Evolutionary conservation across 1,284 basidiomycete genomes (phyloP).

Genomic region (Trametes pubescens): DNA sequence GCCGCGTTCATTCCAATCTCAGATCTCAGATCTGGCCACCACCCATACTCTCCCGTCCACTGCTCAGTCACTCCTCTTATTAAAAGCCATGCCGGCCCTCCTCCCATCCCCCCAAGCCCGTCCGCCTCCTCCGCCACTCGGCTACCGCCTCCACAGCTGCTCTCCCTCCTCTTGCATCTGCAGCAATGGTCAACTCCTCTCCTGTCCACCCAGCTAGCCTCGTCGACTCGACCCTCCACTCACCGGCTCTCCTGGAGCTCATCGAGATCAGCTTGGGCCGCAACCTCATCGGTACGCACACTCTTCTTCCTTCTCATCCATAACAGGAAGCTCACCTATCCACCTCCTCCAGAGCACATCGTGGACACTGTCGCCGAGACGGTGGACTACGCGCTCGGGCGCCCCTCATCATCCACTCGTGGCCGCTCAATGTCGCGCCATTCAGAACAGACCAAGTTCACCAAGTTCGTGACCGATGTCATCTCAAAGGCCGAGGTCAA

Average conservation of each 20-base stretch:
- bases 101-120: conserved; percentile 21
- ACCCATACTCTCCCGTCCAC: conserved; percentile 3
- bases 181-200: conserved; percentile 26
- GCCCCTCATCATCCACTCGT: conserved; percentile 59
- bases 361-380: conserved; percentile 72
- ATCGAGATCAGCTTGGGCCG: conserved; percentile 66
- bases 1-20: conserved; percentile 33
- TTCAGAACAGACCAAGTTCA: conserved; percentile 62
- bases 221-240: conserved; percentile 66
- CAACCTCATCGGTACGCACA: conserved; percentile 64
- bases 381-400: conserved; percentile 75
- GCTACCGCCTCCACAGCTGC: conserved; percentile 21
- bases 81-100: conserved; percentile 19
- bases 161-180: conserved; percentile 9
- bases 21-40: conserved; percentile 32
- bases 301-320: conserved; percentile 12
- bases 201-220: conserved; percentile 68
- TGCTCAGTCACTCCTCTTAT: conserved; percentile 15
- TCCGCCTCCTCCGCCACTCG: conserved; percentile 22
- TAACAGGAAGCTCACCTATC: conserved; percentile 15
- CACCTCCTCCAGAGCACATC: conserved; percentile 60
- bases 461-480: conserved; percentile 68
- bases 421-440: conserved; percentile 57
- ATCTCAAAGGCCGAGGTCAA: conserved; percentile 73
- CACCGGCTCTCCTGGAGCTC: conserved; percentile 68